phyloP scores from a whole-genome alignment of 2,329 filamentous ascomycete genomes.

The Chalaropsis ovoidea region DNA sequence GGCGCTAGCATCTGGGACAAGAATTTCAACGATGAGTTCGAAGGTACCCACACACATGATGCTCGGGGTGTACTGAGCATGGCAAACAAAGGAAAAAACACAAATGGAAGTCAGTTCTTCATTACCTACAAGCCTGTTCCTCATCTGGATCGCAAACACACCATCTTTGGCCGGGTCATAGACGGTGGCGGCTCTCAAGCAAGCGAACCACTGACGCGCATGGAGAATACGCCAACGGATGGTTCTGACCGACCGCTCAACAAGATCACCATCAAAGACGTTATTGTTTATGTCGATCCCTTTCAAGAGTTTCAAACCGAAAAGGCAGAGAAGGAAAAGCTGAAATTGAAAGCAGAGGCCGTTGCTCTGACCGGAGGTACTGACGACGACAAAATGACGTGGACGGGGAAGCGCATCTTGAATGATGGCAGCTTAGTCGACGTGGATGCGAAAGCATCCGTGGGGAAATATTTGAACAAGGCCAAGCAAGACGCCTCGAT shows the following conservation, averaged over 20 bases:
- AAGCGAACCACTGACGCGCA: constrained; percentile 53
- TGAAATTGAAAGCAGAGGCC: constrained; percentile 50
- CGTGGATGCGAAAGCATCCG: constrained; percentile 37
- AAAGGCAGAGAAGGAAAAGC: constrained; percentile 52
- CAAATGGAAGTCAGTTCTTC: constrained; percentile 92
- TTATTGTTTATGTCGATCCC: constrained; percentile 83
- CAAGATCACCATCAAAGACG: constrained; percentile 69
- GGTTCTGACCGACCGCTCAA: constrained; percentile 64
- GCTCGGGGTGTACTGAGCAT: constrained; percentile 72
- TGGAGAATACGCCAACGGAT: constrained; percentile 70
- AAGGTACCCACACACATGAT: constrained; percentile 78
- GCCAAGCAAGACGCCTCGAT: constrained; percentile 18
- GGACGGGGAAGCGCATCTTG: constrained; percentile 87
- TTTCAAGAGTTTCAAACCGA: constrained; percentile 87
- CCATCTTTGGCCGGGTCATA: constrained; percentile 83
- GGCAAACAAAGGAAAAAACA: constrained; percentile 98
- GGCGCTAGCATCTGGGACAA: constrained; percentile 88
- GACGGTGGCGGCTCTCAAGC: constrained; percentile 45
- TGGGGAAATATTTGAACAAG: constrained; percentile 68
- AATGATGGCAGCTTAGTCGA: constrained; percentile 50
- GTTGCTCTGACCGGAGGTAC: constrained; percentile 56
- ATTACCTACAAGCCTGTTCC: constrained; percentile 75
- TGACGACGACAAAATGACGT: constrained; percentile 83
- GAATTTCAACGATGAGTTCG: constrained; percentile 87
- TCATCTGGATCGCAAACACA: constrained; percentile 91